A percentile compares a stretch with the other conserved stretches of the same genome.
These are phyloP conservation scores for Ustilago cynodontis DNA, from an alignment of 1,284 basidiomycete genomes.

Conservation along the genomic window DNA sequence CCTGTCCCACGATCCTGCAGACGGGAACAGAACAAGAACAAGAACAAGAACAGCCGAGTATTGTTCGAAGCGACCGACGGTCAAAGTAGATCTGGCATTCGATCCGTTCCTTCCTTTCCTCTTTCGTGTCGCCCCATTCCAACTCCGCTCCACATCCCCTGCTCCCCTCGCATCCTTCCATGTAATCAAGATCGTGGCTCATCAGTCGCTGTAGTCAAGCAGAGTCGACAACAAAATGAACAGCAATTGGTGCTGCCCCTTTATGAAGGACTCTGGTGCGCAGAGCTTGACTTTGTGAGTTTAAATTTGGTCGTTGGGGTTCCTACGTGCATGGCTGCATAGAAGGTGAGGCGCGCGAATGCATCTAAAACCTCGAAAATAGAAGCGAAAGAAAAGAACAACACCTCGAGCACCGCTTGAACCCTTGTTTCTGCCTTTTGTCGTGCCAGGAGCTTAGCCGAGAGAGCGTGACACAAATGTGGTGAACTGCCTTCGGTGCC, in stretches of 20 bases:
- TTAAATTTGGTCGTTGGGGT: slow-evolving; percentile 16
- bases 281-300: neutral
- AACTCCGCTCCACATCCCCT: neutral
- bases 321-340: slow-evolving; percentile 6
- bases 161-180: neutral
- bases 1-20: neutral
- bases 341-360: neutral
- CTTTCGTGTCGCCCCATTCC: neutral
- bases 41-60: neutral
- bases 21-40: neutral
- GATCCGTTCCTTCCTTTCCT: neutral
- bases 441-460: neutral
- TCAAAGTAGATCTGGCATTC: neutral
- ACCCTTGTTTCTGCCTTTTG: neutral
- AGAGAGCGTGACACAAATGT: neutral
- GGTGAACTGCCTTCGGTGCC: no score
- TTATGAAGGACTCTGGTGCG: neutral
- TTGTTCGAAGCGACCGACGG: neutral
- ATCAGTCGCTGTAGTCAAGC: neutral
- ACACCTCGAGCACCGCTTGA: slow-evolving; percentile 1
- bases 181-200: neutral
- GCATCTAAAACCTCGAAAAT: neutral
- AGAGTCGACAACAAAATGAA: neutral
- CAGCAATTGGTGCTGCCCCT: neutral
- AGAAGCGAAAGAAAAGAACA: slow-evolving; percentile 2